Evolutionary conservation across 331 rosid genomes (phyloP).

Genomic region (Pyracantha coccinea): DNA sequence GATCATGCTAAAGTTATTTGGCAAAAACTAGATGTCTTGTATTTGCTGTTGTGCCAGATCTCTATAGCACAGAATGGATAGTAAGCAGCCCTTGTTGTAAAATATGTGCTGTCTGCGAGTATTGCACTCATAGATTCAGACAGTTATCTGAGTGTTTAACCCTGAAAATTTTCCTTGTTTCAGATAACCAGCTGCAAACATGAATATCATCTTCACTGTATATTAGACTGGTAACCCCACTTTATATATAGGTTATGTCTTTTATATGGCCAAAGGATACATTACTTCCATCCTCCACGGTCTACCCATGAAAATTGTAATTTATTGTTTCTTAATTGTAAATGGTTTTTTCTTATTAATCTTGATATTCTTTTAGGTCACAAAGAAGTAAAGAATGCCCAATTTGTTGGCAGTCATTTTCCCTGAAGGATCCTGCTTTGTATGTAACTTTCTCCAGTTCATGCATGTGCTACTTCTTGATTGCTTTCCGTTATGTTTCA

Average conservation of each 20-base stretch:
- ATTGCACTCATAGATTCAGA: neutral
- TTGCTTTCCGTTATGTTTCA: neutral
- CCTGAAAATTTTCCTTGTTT: slow-evolving; percentile 4
- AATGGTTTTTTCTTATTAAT: neutral
- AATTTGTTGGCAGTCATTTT: slow-evolving; percentile 77
- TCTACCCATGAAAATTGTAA: neutral
- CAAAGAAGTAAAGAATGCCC: slow-evolving; percentile 93
- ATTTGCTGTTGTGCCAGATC: neutral
- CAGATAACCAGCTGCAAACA: slow-evolving; percentile 94
- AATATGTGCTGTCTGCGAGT: neutral
- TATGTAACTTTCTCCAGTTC: slow-evolving; percentile 3
- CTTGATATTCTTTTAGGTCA: slow-evolving; percentile 24
- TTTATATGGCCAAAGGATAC: neutral
- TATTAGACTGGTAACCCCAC: slow-evolving; percentile 74
- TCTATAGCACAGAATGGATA: neutral
- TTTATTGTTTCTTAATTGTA: neutral
- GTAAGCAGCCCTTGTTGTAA: neutral
- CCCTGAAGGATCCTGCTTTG: slow-evolving; percentile 79
- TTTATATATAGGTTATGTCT: neutral
- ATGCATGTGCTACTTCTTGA: neutral
- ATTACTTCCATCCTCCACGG: neutral
- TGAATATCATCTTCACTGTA: slow-evolving; percentile 93
- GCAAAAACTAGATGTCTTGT: neutral
- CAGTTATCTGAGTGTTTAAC: neutral
- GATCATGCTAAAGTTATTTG: neutral